Conservation (phyloP, 495 filamentous ascomycete species). For the Tuber umbilicatum region DNA sequence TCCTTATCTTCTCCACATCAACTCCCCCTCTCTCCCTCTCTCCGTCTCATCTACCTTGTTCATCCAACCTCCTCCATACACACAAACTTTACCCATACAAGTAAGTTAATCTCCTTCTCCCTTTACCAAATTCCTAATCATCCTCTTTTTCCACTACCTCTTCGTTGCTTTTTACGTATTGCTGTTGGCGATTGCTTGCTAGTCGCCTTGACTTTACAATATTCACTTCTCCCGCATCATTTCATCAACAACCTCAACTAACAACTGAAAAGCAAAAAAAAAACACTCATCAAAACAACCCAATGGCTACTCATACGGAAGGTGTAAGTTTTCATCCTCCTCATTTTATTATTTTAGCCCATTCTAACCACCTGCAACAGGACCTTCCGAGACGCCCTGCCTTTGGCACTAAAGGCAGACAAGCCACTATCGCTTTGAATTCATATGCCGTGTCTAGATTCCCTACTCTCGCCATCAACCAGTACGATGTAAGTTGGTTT, state of each 20-base stretch:
- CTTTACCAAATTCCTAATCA: slow-evolving; percentile 5
- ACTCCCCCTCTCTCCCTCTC: slow-evolving; percentile 45
- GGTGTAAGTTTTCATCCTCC: slow-evolving; percentile 29
- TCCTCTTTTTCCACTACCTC: not conserved
- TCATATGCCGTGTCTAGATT: slow-evolving; percentile 59
- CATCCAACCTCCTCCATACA: not conserved
- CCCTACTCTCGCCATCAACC: slow-evolving; percentile 55
- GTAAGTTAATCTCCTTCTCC: not conserved
- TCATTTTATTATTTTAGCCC: slow-evolving; percentile 21
- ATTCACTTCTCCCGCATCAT: slow-evolving; percentile 8
- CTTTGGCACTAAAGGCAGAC: slow-evolving; percentile 55
- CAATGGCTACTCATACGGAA: slow-evolving; percentile 25
- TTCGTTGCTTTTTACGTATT: not conserved
- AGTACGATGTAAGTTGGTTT: slow-evolving; percentile 72
- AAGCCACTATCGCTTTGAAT: slow-evolving; percentile 60
- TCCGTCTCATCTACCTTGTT: slow-evolving; percentile 24
- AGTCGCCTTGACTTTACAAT: slow-evolving; percentile 10
- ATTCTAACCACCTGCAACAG: slow-evolving; percentile 13
- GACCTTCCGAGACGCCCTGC: slow-evolving; percentile 44
- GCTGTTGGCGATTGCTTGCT: slow-evolving; percentile 10
- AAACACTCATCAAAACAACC: slow-evolving; percentile 4
- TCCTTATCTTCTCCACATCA: slow-evolving; percentile 41
- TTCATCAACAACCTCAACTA: slow-evolving; percentile 28
- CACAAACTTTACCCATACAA: not conserved
- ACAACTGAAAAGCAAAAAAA: slow-evolving; percentile 5